Evolutionary conservation across 768 basidiomycete genomes (phyloP).

Genomic region (Termitomyces sp.): DNA sequence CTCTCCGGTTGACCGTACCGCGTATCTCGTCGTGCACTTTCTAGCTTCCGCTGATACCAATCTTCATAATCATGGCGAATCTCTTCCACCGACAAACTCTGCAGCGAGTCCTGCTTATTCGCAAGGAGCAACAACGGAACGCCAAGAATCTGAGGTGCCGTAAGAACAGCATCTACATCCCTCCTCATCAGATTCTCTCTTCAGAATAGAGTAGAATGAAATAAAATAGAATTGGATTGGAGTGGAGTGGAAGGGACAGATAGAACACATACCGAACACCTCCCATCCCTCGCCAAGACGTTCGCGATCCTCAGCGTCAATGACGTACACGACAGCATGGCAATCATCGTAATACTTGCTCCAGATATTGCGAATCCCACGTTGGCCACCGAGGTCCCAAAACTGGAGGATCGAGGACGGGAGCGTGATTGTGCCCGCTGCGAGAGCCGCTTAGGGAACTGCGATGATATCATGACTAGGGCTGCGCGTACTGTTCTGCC

Average conservation of each 20-base stretch:
- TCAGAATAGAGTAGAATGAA: not conserved
- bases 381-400: constrained; percentile 96
- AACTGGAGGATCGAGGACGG: constrained; percentile 94
- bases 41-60: constrained; percentile 76
- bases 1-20: constrained; percentile 45
- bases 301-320: constrained; percentile 90
- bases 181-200: constrained; percentile 16
- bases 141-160: constrained; percentile 84
- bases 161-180: constrained; percentile 72
- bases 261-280: constrained; percentile 83
- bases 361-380: constrained; percentile 94
- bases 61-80: constrained; percentile 87
- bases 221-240: constrained; percentile 4
- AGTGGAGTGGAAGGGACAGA: not conserved
- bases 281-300: constrained; percentile 94
- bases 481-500: constrained; percentile 83
- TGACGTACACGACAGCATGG: constrained; percentile 93
- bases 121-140: constrained; percentile 90
- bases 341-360: constrained; percentile 93
- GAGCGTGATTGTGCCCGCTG: constrained; percentile 90
- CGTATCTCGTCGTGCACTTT: constrained; percentile 56
- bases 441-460: not conserved
- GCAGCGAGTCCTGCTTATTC: constrained; percentile 90
- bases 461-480: not conserved
- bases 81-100: constrained; percentile 82